Conservation (phyloP, 805 yeast species). For the Candida caryicola region DNA sequence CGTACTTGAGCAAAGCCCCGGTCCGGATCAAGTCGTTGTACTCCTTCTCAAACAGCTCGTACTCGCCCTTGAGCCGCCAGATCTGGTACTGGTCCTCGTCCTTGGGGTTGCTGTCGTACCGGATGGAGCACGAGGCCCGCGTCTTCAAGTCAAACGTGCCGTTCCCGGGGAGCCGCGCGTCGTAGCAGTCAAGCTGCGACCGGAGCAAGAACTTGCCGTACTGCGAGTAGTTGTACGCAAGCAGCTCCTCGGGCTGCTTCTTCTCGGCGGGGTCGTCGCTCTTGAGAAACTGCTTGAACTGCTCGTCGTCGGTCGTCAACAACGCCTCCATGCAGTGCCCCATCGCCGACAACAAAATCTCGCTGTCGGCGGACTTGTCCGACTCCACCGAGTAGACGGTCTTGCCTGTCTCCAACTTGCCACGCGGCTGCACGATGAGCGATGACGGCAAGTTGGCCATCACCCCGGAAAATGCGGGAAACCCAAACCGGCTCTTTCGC, state of each 20-base stretch:
- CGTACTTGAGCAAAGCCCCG: constrained; percentile 73
- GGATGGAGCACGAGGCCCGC: constrained; percentile 82
- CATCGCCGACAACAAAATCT: constrained; percentile 63
- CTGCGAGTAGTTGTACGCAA: constrained; percentile 66
- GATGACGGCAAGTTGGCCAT: constrained; percentile 40
- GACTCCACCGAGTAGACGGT: constrained; percentile 61
- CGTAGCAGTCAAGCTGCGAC: constrained; percentile 87
- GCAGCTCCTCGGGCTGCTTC: constrained; percentile 18
- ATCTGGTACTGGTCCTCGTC: constrained; percentile 67
- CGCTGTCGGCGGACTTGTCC: constrained; percentile 66
- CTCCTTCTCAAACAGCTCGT: constrained; percentile 83
- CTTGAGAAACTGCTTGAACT: constrained; percentile 40
- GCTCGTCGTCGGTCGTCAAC: constrained; percentile 58
- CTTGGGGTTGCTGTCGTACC: constrained; percentile 70
- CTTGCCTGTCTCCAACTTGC: constrained; percentile 22
- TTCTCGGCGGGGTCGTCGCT: not conserved
- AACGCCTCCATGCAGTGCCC: constrained; percentile 80
- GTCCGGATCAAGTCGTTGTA: constrained; percentile 69
- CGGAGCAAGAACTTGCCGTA: constrained; percentile 72
- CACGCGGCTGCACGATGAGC: constrained; percentile 52
- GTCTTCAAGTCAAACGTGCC: constrained; percentile 93
- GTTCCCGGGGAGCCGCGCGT: constrained; percentile 75
- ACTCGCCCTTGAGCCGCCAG: constrained; percentile 55
- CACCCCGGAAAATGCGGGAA: constrained; percentile 12
- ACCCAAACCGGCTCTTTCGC: constrained; percentile 24